A percentile compares a stretch with the other conserved stretches of the same genome.
phyloP scores from a whole-genome alignment of 768 basidiomycete species.

The Agaricus subrufescens region DNA sequence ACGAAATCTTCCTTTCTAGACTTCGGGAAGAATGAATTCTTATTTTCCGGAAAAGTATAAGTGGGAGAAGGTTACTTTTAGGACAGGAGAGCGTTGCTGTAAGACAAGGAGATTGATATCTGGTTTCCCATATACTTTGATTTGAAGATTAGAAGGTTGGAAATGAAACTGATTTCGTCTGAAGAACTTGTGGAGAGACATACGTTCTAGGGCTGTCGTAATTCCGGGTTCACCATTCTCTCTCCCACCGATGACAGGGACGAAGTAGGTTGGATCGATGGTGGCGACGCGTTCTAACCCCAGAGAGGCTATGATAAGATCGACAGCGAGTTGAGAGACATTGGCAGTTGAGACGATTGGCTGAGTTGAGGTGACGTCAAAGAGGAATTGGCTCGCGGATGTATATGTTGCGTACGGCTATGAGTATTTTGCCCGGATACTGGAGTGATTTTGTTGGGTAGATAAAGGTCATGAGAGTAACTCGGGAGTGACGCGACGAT shows the following conservation, averaged over 20 bases:
- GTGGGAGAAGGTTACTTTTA: slow-evolving; percentile 47
- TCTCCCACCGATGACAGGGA: slow-evolving; percentile 70
- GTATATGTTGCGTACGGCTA: slow-evolving; percentile 34
- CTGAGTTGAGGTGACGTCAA: slow-evolving; percentile 23
- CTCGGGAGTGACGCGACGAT: not conserved
- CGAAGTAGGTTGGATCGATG: slow-evolving; percentile 56
- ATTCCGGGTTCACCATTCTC: slow-evolving; percentile 59
- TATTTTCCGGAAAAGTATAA: not conserved
- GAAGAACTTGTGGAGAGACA: slow-evolving; percentile 19
- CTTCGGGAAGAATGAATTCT: slow-evolving; percentile 28
- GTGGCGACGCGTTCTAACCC: slow-evolving; percentile 55
- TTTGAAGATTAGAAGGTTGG: not conserved
- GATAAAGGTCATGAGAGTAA: slow-evolving; percentile 30
- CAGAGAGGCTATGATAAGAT: slow-evolving; percentile 68
- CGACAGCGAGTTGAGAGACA: slow-evolving; percentile 72
- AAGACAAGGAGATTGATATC: slow-evolving; percentile 51
- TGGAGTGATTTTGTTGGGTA: slow-evolving; percentile 21
- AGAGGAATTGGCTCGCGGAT: not conserved
- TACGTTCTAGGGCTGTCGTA: slow-evolving; percentile 74
- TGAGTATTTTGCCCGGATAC: slow-evolving; percentile 35
- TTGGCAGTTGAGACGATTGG: slow-evolving; percentile 81
- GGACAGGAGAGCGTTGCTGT: slow-evolving; percentile 75
- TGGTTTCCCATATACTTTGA: slow-evolving; percentile 59
- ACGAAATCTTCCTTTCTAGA: slow-evolving; percentile 66
- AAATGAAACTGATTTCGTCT: slow-evolving; percentile 6